A percentile compares a stretch with the other conserved stretches of the same genome.
Conservation (phyloP, 2,329 filamentous ascomycete genomes). For the Diaporthe batatas region DNA sequence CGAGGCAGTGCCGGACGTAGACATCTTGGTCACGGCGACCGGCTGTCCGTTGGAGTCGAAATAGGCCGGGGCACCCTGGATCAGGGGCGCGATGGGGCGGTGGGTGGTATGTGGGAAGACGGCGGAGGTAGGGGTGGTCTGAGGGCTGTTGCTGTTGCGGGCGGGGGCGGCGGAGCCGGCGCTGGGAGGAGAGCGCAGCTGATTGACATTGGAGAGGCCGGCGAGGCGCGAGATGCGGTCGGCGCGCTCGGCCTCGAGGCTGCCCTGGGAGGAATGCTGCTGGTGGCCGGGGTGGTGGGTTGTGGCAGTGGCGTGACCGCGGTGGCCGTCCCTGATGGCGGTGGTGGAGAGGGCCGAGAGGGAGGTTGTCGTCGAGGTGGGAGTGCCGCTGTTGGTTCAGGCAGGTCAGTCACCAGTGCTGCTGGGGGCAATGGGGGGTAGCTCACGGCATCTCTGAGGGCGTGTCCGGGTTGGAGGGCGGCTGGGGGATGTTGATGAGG, state of each 20-base stretch:
- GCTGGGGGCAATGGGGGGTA: slow-evolving; percentile 23
- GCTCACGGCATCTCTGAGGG: slow-evolving; percentile 91
- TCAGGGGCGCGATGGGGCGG: slow-evolving; percentile 52
- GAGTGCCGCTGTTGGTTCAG: slow-evolving; percentile 77
- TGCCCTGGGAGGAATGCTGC: slow-evolving; percentile 74
- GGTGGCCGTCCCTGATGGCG: slow-evolving; percentile 96
- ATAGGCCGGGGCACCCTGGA: slow-evolving; percentile 68
- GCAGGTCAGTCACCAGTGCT: not conserved
- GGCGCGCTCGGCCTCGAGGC: slow-evolving; percentile 90
- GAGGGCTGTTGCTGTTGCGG: slow-evolving; percentile 54
- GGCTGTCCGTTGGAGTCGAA: slow-evolving; percentile 83
- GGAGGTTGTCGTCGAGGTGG: slow-evolving; percentile 91
- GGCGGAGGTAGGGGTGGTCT: slow-evolving; percentile 65
- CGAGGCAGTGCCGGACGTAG: slow-evolving; percentile 91
- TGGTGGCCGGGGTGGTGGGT: slow-evolving; percentile 69
- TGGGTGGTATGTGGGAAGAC: slow-evolving; percentile 53
- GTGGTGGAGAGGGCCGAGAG: slow-evolving; percentile 93
- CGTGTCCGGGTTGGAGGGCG: slow-evolving; percentile 85
- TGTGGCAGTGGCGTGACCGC: slow-evolving; percentile 78
- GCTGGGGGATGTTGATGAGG: slow-evolving; percentile 86
- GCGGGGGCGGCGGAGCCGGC: slow-evolving; percentile 50
- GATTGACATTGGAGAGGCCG: slow-evolving; percentile 88
- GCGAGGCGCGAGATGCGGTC: slow-evolving; percentile 95
- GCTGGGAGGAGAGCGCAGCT: slow-evolving; percentile 69
- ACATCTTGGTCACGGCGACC: slow-evolving; percentile 79